Conservation (phyloP, 768 basidiomycete species). For the Rickenella mellea region DNA sequence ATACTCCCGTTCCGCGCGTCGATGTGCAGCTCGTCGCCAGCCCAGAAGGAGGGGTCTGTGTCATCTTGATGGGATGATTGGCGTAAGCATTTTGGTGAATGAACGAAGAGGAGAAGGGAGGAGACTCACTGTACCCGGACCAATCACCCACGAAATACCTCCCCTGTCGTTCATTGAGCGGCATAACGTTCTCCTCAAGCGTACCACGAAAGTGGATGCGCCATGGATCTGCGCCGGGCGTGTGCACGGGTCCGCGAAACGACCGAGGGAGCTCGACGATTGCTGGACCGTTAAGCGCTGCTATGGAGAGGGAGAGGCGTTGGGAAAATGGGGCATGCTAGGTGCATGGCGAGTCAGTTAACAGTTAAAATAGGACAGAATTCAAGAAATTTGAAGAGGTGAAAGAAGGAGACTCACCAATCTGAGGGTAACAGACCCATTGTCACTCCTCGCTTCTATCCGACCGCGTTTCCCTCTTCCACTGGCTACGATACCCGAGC, state of each 20-base stretch:
- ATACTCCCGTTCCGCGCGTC: slow-evolving; percentile 28
- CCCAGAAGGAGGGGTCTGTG: slow-evolving; percentile 23
- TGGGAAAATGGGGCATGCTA: slow-evolving; percentile 6
- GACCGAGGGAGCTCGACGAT: slow-evolving; percentile 28
- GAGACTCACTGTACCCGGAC: no score
- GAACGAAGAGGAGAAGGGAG: no score
- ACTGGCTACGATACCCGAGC: no score
- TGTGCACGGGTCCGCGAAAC: slow-evolving; percentile 28
- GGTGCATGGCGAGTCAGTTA: no score
- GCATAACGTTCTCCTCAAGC: slow-evolving; percentile 20
- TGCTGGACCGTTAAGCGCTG: slow-evolving; percentile 22
- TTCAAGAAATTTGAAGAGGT: background rate
- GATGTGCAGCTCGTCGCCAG: slow-evolving; percentile 28
- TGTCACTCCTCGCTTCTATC: no score
- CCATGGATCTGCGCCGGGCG: slow-evolving; percentile 22
- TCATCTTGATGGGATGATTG: slow-evolving; percentile 15
- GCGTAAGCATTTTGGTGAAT: no score
- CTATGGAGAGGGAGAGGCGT: slow-evolving; percentile 7
- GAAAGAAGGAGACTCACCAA: slow-evolving; percentile 5
- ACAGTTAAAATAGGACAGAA: background rate
- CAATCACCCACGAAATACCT: slow-evolving; percentile 36
- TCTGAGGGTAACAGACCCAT: slow-evolving; percentile 8
- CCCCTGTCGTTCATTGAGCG: slow-evolving; percentile 19
- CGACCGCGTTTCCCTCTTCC: no score
- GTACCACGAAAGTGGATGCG: slow-evolving; percentile 22